Conservation (phyloP, 2,329 filamentous ascomycete genomes). For the Nannizzia gypsea region DNA sequence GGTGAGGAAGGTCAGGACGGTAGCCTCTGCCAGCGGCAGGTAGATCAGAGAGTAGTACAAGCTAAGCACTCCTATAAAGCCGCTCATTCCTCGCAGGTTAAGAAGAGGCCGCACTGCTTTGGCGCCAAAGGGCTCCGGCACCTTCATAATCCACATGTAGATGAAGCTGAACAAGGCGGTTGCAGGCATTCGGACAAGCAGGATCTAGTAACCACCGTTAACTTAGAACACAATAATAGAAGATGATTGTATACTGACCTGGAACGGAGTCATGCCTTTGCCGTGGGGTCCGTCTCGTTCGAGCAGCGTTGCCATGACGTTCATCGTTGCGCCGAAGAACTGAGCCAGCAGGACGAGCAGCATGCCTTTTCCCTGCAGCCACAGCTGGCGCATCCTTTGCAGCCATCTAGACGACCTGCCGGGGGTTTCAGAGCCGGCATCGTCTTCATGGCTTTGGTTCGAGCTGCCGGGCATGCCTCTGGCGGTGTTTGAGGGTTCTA, state of each 20-base stretch:
- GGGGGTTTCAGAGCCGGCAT: neutral
- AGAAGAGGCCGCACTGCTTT: conserved; percentile 57
- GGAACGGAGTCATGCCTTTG: conserved; percentile 65
- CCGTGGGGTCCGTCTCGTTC: conserved; percentile 56
- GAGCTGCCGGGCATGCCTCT: neutral
- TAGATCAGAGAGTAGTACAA: conserved; percentile 67
- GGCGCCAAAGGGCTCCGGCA: conserved; percentile 58
- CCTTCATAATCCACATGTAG: conserved; percentile 62
- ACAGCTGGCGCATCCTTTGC: neutral
- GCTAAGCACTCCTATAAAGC: conserved; percentile 68
- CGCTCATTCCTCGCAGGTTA: conserved; percentile 54
- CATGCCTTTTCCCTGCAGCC: conserved; percentile 54
- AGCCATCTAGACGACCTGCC: neutral
- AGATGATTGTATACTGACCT: conserved; percentile 32
- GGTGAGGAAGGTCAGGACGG: conserved; percentile 76
- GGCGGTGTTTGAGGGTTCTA: neutral
- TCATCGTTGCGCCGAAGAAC: conserved; percentile 76
- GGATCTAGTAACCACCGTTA: conserved; percentile 38
- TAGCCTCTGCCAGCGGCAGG: conserved; percentile 73
- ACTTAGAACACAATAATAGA: neutral
- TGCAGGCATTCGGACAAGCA: conserved; percentile 67
- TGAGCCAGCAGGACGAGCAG: conserved; percentile 63
- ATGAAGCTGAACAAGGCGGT: conserved; percentile 54
- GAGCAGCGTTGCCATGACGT: conserved; percentile 63
- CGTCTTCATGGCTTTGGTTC: neutral